A percentile compares a stretch with the other conserved stretches of the same genome.
Conservation (phyloP, 2,329 filamentous ascomycete species). For the Venturia carpophila region DNA sequence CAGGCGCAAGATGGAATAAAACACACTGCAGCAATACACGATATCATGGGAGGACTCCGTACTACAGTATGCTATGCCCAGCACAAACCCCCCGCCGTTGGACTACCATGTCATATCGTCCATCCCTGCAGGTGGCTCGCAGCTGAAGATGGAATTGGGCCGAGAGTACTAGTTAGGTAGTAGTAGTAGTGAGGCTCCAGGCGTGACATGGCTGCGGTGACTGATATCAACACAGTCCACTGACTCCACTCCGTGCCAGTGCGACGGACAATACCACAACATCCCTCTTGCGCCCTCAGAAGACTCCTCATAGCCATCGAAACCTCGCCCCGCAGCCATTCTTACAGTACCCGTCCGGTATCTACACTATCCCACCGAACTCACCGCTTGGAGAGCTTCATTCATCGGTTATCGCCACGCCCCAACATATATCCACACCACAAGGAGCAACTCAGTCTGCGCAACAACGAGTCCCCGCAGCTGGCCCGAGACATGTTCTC, state of each 20-base stretch:
- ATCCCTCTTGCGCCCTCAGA: not conserved
- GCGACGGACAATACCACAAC: not conserved
- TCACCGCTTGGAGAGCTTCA: constrained; percentile 5
- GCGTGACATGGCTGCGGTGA: not conserved
- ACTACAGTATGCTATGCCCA: no score
- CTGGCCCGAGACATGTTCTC: constrained; percentile 58
- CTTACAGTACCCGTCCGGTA: not conserved
- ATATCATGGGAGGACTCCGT: not conserved
- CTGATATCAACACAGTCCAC: not conserved
- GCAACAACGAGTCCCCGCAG: not conserved
- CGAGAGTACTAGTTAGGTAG: no score
- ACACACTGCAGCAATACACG: not conserved
- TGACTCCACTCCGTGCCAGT: not conserved
- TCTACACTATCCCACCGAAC: not conserved
- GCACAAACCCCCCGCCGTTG: not conserved
- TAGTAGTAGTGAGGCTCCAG: constrained; percentile 9
- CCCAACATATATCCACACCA: constrained; percentile 4
- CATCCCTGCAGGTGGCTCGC: constrained; percentile 6
- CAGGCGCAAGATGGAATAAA: not conserved
- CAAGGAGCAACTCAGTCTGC: not conserved
- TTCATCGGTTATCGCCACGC: constrained; percentile 7
- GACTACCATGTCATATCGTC: not conserved
- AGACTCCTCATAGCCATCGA: not conserved
- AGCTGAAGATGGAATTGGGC: not conserved
- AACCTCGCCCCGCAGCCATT: not conserved